phyloP scores from a whole-genome alignment of 106 monocot genomes.

The Dioscorea alata region DNA sequence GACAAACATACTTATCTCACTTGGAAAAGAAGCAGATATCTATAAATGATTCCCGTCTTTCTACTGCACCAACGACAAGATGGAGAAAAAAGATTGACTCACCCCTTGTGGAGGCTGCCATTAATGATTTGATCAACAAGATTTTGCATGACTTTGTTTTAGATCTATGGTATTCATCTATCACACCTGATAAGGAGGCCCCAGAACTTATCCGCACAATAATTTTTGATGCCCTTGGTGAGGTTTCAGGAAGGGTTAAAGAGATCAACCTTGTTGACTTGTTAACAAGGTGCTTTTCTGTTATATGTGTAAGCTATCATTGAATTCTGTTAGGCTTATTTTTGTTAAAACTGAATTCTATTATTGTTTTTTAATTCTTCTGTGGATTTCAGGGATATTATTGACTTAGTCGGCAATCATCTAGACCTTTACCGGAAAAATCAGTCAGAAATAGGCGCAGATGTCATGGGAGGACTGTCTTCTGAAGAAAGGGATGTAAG shows the following conservation, averaged over 20 bases:
- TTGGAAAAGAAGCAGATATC: slow-evolving; percentile 63
- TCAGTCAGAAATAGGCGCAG: slow-evolving; percentile 71
- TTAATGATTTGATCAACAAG: slow-evolving; percentile 75
- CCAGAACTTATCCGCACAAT: slow-evolving; percentile 72
- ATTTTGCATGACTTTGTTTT: slow-evolving; percentile 83
- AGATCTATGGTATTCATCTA: slow-evolving; percentile 91
- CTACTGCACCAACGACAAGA: slow-evolving; percentile 35
- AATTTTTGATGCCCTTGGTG: slow-evolving; percentile 87
- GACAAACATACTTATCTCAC: slow-evolving; percentile 57
- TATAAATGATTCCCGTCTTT: slow-evolving; percentile 56
- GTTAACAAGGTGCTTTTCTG: slow-evolving; percentile 80
- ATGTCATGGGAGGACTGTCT: slow-evolving; percentile 83
- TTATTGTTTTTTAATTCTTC: slow-evolving; percentile 14
- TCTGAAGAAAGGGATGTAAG: slow-evolving; percentile 90
- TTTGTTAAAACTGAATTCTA: slow-evolving; percentile 1
- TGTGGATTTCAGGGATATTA: slow-evolving; percentile 65
- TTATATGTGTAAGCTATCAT: slow-evolving; percentile 53
- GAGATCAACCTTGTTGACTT: slow-evolving; percentile 94
- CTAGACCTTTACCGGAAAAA: slow-evolving; percentile 79
- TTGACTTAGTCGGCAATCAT: slow-evolving; percentile 80
- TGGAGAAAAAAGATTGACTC: slow-evolving; percentile 84
- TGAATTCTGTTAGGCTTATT: neutral
- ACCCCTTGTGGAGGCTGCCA: slow-evolving; percentile 66
- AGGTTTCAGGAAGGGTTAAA: slow-evolving; percentile 75
- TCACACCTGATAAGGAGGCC: slow-evolving; percentile 91